Base-by-base conservation (phyloP, 1,284 basidiomycete genomes). In the Trichosporon coremiiforme region DNA sequence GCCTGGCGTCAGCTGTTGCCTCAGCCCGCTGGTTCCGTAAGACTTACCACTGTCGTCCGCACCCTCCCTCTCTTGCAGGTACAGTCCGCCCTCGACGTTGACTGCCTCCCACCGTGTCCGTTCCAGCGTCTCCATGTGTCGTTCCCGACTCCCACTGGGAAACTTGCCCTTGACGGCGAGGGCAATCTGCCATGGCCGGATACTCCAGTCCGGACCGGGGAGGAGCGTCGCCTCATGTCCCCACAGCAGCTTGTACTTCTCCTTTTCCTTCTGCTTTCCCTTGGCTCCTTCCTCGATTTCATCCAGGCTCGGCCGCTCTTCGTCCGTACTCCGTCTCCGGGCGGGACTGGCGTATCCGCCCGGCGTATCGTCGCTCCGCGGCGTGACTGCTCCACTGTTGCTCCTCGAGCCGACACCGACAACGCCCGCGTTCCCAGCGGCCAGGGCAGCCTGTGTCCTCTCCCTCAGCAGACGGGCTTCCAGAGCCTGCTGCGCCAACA, bases 121-220 rank as follows among this genome's bases (percentile, higher is more conserved):
- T 35, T 45, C 53, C 6, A 75, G 66, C 2, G 70, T 66, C 4
- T 66, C 33, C 0, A 35, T 25, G 25, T 73, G 71, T 35, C 71
- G 69, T 6, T 55, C 64, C n/a, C 70, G 22, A 15, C 22, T n/a
- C 2, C 55, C 74, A 0, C 75, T 76, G 0, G 77, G 75, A 57
- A 78, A 77, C 29, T 78, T 72, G 66, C 70, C 72, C 68, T 79
- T 77, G 69, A 77, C 72, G 2, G 77, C 72, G 17, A 73, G 70
- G 5, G 67, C 71, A 17, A 77, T 66, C 68, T 80, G 79, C 79
- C 79, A 80, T 1, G 77, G 71, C n/a, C 79, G 73, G 60, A 75
- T 72, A 47, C 70, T 75, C 76, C 76, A 80, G 15, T 75, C 72
- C 8, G 72, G 74, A 17, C 79, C 79, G 0, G 76, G 75, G 1